These are phyloP conservation scores for Usnea hakonensis DNA, from an alignment of 495 filamentous ascomycete species.

Conservation along the genomic window DNA sequence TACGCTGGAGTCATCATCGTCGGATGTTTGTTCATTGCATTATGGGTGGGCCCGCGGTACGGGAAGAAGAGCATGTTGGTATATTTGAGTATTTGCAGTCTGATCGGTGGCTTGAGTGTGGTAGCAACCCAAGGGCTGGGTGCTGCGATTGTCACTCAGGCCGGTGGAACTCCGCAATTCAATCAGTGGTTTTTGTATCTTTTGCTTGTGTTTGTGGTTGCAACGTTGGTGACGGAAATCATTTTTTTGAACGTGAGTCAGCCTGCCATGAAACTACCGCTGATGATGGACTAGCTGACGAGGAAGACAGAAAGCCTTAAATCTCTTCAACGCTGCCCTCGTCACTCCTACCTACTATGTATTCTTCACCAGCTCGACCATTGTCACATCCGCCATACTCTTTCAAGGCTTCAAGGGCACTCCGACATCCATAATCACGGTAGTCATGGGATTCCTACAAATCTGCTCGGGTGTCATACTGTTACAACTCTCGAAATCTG, in stretches of 20 bases:
- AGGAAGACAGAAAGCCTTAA: slow-evolving; percentile 80
- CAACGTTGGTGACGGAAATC: slow-evolving; percentile 84
- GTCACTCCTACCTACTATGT: slow-evolving; percentile 99
- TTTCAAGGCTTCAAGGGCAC: slow-evolving; percentile 94
- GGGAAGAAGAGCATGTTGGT: slow-evolving; percentile 97
- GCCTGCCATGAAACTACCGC: too few relatives aligned
- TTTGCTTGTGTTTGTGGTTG: slow-evolving; percentile 80
- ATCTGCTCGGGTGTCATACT: slow-evolving; percentile 97
- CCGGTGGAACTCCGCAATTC: slow-evolving; percentile 73
- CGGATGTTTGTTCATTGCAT: slow-evolving; percentile 58
- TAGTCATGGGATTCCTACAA: slow-evolving; percentile 87
- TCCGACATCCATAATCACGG: slow-evolving; percentile 69
- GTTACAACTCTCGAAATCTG: slow-evolving; percentile 92
- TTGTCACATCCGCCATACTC: slow-evolving; percentile 84
- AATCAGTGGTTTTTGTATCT: slow-evolving; percentile 98
- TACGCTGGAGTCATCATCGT: slow-evolving; percentile 82
- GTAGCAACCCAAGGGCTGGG: slow-evolving; percentile 92
- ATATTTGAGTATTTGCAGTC: slow-evolving; percentile 90
- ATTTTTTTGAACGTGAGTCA: slow-evolving; percentile 84
- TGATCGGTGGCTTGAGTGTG: slow-evolving; percentile 89
- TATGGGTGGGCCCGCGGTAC: slow-evolving; percentile 83
- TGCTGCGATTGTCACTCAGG: slow-evolving; percentile 82
- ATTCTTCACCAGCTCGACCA: slow-evolving; percentile 91
- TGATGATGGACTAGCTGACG: slow-evolving; percentile 1
- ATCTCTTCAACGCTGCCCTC: slow-evolving; percentile 92